Percentiles rank a stretch among this genome's conserved stretches.
These are phyloP conservation scores for Arabidopsis hybrid DNA, from an alignment of 441 rosid genomes.

Conservation along the genomic window DNA sequence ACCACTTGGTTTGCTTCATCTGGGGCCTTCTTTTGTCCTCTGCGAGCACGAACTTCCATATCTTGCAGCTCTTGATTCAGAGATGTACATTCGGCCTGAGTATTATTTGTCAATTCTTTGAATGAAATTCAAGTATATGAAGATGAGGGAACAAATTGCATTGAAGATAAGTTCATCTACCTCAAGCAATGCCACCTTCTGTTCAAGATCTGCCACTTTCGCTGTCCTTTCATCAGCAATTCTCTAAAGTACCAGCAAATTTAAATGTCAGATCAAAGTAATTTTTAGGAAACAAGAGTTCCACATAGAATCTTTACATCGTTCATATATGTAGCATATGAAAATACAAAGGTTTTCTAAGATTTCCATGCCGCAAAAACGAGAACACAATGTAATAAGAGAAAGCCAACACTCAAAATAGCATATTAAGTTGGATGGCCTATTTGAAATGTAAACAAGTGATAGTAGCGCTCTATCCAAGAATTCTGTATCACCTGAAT, in stretches of 20 bases:
- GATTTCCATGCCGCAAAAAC: not conserved
- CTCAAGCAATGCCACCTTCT: slow-evolving; percentile 93
- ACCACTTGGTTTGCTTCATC: slow-evolving; percentile 93
- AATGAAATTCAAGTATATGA: slow-evolving; percentile 32
- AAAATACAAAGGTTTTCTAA: slow-evolving; percentile 26
- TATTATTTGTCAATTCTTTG: slow-evolving; percentile 37
- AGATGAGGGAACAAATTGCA: slow-evolving; percentile 14
- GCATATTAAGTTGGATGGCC: slow-evolving; percentile 28
- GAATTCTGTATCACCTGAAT: slow-evolving; percentile 72
- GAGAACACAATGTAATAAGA: slow-evolving; percentile 16
- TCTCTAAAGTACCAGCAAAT: slow-evolving; percentile 64
- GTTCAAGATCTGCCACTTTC: slow-evolving; percentile 91
- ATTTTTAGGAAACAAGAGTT: slow-evolving; percentile 17
- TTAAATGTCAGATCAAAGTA: slow-evolving; percentile 28
- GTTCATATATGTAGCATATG: slow-evolving; percentile 4
- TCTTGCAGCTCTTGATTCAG: slow-evolving; percentile 97
- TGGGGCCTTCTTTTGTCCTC: slow-evolving; percentile 87
- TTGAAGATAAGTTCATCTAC: slow-evolving; percentile 49
- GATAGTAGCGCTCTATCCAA: slow-evolving; percentile 30
- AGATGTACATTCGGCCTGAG: slow-evolving; percentile 88
- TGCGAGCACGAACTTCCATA: slow-evolving; percentile 86
- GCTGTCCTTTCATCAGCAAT: slow-evolving; percentile 92
- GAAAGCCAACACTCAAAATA: slow-evolving; percentile 13
- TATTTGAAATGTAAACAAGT: slow-evolving; percentile 27
- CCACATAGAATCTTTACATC: slow-evolving; percentile 15